Evolutionary conservation across 495 filamentous ascomycete genomes (phyloP).

Genomic region (Aspergillus heteromorphus): DNA sequence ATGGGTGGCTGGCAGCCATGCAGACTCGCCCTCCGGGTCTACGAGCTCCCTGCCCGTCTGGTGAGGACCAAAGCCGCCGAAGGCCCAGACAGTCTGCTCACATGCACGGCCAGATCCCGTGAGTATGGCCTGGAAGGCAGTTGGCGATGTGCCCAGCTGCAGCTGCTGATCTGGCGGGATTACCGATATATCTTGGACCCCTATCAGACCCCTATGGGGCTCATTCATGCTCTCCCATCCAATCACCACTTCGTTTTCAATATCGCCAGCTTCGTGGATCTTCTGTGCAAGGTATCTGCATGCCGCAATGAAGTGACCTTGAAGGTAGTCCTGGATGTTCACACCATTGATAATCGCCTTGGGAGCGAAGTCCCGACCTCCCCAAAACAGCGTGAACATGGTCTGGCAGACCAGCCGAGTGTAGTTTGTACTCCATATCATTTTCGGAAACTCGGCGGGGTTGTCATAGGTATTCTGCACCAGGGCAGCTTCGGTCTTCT

Average conservation of each 20-base stretch:
- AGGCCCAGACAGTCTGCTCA: conserved; percentile 86
- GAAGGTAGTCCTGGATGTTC: conserved; percentile 96
- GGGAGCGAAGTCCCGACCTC: conserved; percentile 86
- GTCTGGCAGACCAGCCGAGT: conserved; percentile 78
- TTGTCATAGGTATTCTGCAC: conserved; percentile 95
- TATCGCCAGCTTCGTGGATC: conserved; percentile 85
- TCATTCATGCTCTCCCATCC: conserved; percentile 97
- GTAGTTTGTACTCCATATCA: conserved; percentile 99
- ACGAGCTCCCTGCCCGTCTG: conserved; percentile 78
- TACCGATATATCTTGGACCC: conserved; percentile 74
- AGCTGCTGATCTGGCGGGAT: conserved; percentile 86
- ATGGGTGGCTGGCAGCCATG: conserved; percentile 75
- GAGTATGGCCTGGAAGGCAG: conserved; percentile 89
- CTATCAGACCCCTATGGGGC: conserved; percentile 83
- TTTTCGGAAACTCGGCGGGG: conserved; percentile 85
- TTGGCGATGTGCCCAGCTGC: conserved; percentile 89
- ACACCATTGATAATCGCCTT: conserved; percentile 91
- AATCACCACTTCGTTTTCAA: conserved; percentile 83
- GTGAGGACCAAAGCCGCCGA: conserved; percentile 87
- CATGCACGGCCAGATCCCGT: conserved; percentile 84
- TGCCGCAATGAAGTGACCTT: conserved; percentile 77
- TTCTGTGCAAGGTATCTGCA: conserved; percentile 72
- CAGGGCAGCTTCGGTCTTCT: conserved; percentile 81
- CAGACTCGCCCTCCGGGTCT: conserved; percentile 78
- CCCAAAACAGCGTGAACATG: conserved; percentile 94